Evolutionary conservation across 2,329 filamentous ascomycete species (phyloP).

Genomic region (Paecilomyces fulvus): DNA sequence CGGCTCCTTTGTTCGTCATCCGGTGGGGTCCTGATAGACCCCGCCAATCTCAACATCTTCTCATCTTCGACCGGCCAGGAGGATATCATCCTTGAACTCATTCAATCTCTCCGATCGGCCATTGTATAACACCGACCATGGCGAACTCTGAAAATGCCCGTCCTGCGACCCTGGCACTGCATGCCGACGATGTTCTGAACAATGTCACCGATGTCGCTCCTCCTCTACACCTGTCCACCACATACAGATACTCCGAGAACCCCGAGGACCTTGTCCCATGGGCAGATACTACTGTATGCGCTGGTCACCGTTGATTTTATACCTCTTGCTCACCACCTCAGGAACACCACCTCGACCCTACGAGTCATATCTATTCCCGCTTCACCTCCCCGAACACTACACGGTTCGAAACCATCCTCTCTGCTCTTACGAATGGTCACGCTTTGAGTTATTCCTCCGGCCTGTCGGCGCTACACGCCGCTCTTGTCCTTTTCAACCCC

Average conservation of each 20-base stretch:
- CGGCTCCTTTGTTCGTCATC: background rate
- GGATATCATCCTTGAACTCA: background rate
- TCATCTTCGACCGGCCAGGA: slow-evolving; percentile 1
- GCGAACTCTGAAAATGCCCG: slow-evolving; percentile 6
- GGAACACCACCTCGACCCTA: slow-evolving; percentile 12
- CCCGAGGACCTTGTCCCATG: slow-evolving; percentile 54
- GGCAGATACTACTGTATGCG: slow-evolving; percentile 48
- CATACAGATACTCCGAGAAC: slow-evolving; percentile 70
- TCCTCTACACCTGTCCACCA: slow-evolving; percentile 83
- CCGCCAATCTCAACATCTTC: background rate
- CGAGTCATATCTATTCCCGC: slow-evolving; percentile 73
- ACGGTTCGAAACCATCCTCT: slow-evolving; percentile 76
- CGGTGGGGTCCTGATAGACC: background rate
- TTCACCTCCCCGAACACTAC: slow-evolving; percentile 69
- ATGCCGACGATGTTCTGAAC: slow-evolving; percentile 73
- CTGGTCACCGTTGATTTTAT: slow-evolving; percentile 2
- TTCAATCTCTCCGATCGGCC: background rate
- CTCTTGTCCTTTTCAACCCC: slow-evolving; percentile 77
- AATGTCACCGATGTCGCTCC: slow-evolving; percentile 72
- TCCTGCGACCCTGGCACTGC: slow-evolving; percentile 64
- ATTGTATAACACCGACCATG: background rate
- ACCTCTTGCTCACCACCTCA: background rate
- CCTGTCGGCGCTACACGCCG: slow-evolving; percentile 77
- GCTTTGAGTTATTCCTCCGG: slow-evolving; percentile 77
- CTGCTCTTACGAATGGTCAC: slow-evolving; percentile 55